A percentile compares a stretch with the other conserved stretches of the same genome.
phyloP scores from a whole-genome alignment of 1,284 basidiomycete genomes.

The Microbotryum intermedium region DNA sequence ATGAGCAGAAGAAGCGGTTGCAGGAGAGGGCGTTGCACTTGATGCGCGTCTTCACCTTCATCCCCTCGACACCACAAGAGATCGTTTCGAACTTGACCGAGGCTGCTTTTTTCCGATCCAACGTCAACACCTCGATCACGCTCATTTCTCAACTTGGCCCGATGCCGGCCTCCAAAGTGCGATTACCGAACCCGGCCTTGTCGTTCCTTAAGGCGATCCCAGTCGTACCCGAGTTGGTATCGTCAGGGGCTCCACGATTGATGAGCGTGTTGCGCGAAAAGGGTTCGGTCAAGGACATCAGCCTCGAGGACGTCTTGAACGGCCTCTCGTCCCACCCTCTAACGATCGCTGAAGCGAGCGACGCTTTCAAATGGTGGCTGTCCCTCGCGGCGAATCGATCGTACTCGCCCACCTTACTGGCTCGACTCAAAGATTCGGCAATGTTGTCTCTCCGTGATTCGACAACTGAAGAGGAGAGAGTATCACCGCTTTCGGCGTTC shows the following conservation, averaged over 20 bases:
- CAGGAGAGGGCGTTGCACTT: constrained; percentile 66
- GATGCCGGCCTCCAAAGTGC: constrained; percentile 58
- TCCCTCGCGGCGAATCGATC: constrained; percentile 45
- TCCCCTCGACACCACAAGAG: constrained; percentile 73
- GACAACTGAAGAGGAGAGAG: constrained; percentile 37
- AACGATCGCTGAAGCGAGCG: constrained; percentile 62
- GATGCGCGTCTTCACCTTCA: constrained; percentile 78
- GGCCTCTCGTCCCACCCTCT: constrained; percentile 71
- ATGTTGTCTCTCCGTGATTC: constrained; percentile 39
- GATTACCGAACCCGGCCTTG: constrained; percentile 68
- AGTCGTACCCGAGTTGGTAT: constrained; percentile 58
- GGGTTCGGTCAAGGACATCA: constrained; percentile 68
- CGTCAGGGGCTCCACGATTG: constrained; percentile 57
- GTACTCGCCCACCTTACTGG: constrained; percentile 14
- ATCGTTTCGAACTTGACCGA: constrained; percentile 75
- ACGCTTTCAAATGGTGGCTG: constrained; percentile 86
- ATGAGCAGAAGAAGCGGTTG: constrained; percentile 48
- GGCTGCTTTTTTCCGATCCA: constrained; percentile 69
- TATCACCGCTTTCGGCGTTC: constrained; percentile 62
- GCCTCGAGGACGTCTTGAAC: constrained; percentile 73
- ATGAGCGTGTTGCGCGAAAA: constrained; percentile 58
- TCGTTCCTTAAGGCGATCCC: constrained; percentile 75
- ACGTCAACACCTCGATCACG: constrained; percentile 48
- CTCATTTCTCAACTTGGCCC: constrained; percentile 76
- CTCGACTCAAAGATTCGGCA: constrained; percentile 51